Evolutionary conservation across 306 rosid genomes (phyloP), one percentile per base, ranked within the genome.

Genomic region (Sechiopsis laciniata): DNA sequence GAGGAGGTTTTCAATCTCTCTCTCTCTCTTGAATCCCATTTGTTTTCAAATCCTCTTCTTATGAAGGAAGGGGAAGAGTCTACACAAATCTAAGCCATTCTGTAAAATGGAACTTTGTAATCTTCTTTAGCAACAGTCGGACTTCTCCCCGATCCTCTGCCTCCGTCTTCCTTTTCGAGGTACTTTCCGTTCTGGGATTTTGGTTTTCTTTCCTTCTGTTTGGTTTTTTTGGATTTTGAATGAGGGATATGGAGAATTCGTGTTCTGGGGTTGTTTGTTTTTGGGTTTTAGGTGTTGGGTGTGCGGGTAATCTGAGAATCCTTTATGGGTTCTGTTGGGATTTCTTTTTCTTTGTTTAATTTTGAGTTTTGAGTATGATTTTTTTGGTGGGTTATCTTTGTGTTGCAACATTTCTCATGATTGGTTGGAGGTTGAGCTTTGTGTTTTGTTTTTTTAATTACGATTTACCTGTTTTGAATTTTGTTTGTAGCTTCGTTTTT

Each of bases 11-110:
- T 40, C 26, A 6, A 32, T 65, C 21, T 52, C 54, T 56, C 76
- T 52, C 54, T 56, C 76, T 61, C 68, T 26, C 53, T 50, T 12
- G 0, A 10, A 8, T 17, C 17, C 72, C 17, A 13, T 32, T 32
- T 32, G 37, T 32, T 32, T 32, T 32, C 37, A 32, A 32, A 32
- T 32, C 37, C 37, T 32, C 37, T 32, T 32, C 14, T 70, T 71
- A 64, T 71, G 32, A 56, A 78, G 71, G 53, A 37, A 64, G 37
- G 56, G 64, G 76, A 77, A 64, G 62, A 66, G 53, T 78, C 37
- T 32, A 2, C 37, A 32, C 37, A 32, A 32, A 1, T 32, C 37
- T 1, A 32, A 68, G 17, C 74, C 0, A 1, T 32, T 46, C 72
- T 50, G 17, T 22, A 4, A 26, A 63, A 71, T 78, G 78, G 12